Percentiles rank a stretch among this genome's conserved stretches.
phyloP scores from a whole-genome alignment of 2,329 filamentous ascomycete genomes.

The Paecilomyces variotii region DNA sequence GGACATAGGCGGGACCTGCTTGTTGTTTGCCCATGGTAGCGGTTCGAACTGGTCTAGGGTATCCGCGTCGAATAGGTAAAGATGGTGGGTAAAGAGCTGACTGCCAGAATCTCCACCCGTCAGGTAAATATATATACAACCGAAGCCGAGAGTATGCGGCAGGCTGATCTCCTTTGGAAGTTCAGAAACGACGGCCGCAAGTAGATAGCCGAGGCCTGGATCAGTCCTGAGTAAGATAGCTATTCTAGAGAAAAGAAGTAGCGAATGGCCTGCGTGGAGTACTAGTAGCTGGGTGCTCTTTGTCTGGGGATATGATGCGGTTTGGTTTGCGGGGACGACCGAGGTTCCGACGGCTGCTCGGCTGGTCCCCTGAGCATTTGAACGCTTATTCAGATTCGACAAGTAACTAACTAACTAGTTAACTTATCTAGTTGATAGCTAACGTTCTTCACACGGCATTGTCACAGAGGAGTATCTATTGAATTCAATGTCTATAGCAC shows the following conservation, averaged over 20 bases:
- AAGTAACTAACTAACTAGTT: not conserved
- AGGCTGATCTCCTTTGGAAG: not conserved
- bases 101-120: not conserved
- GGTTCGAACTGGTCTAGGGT: constrained; percentile 27
- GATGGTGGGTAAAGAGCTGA: not conserved
- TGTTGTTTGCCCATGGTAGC: constrained; percentile 44
- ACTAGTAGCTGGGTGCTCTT: not conserved
- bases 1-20: constrained; percentile 64
- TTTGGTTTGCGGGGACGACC: not conserved
- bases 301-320: not conserved
- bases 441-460: too few relatives aligned
- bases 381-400: not conserved
- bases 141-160: not conserved
- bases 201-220: not conserved
- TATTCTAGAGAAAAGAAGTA: not conserved
- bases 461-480: not conserved
- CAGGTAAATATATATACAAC: not conserved
- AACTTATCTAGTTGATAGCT: not conserved
- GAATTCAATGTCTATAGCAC: not conserved
- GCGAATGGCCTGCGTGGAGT: not conserved
- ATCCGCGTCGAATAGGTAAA: not conserved
- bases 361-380: not conserved
- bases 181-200: not conserved
- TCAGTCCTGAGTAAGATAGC: not conserved
- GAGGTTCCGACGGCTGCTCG: not conserved